Evolutionary conservation across 768 basidiomycete genomes (phyloP).

Genomic region (Clathrus columnatus): DNA sequence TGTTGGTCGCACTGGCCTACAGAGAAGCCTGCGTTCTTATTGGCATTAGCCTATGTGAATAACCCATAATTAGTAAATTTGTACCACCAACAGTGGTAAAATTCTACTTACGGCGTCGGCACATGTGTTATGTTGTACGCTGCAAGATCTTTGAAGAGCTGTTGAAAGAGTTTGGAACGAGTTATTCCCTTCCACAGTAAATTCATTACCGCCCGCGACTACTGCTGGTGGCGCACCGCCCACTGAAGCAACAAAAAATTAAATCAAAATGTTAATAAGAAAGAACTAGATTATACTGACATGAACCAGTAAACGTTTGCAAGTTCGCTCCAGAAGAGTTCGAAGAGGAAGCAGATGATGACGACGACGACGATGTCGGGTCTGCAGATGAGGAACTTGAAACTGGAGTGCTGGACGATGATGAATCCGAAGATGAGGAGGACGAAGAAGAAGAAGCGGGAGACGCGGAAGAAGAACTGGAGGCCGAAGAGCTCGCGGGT

Average conservation of each 20-base stretch:
- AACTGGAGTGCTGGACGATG: constrained; percentile 13
- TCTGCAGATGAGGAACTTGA: constrained; percentile 7
- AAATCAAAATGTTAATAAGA: not conserved
- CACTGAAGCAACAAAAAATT: constrained; percentile 11
- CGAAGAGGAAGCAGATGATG: not conserved
- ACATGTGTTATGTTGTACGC: constrained; percentile 49
- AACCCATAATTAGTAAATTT: not conserved
- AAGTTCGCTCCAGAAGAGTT: constrained; percentile 27
- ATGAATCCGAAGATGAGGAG: constrained; percentile 13
- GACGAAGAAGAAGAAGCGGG: constrained; percentile 13
- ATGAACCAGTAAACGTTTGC: constrained; percentile 43
- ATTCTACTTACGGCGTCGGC: constrained; percentile 37
- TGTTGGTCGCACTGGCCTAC: constrained; percentile 27
- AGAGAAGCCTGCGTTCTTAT: constrained; percentile 28
- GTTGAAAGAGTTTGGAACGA: constrained; percentile 39
- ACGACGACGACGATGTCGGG: not conserved
- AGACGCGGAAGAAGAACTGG: constrained; percentile 2
- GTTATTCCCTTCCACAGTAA: constrained; percentile 33
- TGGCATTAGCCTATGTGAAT: constrained; percentile 17
- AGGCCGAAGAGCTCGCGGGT: constrained; percentile 9
- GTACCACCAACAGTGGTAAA: not conserved
- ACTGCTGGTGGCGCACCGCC: constrained; percentile 41
- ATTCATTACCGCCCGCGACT: constrained; percentile 36
- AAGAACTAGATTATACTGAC: constrained; percentile 21
- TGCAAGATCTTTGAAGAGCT: constrained; percentile 50